Evolutionary conservation across 106 monocot genomes (phyloP).

Genomic region (Vanilla planifolia): DNA sequence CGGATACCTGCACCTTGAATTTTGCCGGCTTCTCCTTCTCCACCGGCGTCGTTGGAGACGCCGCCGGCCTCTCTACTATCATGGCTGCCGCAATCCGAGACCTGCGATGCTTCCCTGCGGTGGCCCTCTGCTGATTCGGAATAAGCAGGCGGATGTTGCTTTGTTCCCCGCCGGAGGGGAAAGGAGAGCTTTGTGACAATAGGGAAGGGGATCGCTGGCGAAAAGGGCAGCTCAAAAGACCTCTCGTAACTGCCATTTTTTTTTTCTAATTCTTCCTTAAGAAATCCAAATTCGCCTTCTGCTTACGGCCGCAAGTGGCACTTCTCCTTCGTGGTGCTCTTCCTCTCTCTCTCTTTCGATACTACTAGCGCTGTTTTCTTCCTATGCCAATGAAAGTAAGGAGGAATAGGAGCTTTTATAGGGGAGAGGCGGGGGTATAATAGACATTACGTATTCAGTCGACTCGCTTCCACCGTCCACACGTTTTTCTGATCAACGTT

Average conservation of each 20-base stretch:
- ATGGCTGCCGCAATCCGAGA: conserved; percentile 11
- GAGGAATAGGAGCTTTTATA: conserved; percentile 8
- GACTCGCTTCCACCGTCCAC: conserved; percentile 9
- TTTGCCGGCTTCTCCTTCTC: conserved; percentile 26
- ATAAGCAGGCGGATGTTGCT: neutral
- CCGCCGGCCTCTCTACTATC: conserved; percentile 14
- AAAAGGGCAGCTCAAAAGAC: neutral
- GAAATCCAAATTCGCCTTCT: neutral
- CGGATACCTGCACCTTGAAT: conserved; percentile 43
- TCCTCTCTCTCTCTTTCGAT: neutral
- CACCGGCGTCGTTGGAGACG: neutral
- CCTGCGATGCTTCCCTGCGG: neutral
- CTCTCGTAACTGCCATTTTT: conserved; percentile 4
- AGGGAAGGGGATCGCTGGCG: neutral
- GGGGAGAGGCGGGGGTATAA: neutral
- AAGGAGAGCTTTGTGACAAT: neutral
- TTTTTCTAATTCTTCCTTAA: neutral
- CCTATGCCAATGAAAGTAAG: too few species aligned
- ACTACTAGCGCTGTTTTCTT: neutral
- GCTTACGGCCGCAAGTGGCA: neutral
- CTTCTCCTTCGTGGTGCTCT: neutral
- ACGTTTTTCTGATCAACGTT: conserved; percentile 12
- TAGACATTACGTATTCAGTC: neutral
- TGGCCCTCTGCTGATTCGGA: neutral
- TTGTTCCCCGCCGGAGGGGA: conserved; percentile 2